Percentiles rank a stretch among this genome's conserved stretches.
phyloP scores from a whole-genome alignment of 345 rosid genomes.

The Physaria fendleri region DNA sequence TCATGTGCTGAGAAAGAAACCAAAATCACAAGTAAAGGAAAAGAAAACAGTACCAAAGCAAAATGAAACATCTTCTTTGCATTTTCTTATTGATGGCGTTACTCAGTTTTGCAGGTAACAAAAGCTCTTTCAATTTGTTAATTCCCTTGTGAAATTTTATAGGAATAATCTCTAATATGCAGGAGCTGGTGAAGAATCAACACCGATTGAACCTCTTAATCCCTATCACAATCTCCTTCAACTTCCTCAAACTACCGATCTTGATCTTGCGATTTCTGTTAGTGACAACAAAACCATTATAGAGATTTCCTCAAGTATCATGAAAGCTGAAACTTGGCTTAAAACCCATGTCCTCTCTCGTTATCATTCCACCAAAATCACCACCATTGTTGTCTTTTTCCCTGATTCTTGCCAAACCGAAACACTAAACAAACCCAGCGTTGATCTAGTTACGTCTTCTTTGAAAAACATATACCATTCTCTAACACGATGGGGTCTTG shows the following conservation, averaged over 20 bases:
- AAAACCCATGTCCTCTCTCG: conserved; percentile 53
- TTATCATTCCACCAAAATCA: conserved; percentile 56
- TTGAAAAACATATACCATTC: conserved; percentile 55
- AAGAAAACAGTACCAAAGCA: conserved; percentile 9
- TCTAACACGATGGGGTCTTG: conserved; percentile 68
- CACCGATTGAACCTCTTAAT: conserved; percentile 27
- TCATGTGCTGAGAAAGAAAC: conserved; percentile 18
- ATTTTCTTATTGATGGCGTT: conserved; percentile 35
- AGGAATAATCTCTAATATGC: conserved; percentile 5
- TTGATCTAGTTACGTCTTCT: conserved; percentile 39
- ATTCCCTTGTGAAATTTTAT: not conserved
- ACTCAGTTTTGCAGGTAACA: conserved; percentile 46
- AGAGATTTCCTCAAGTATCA: conserved; percentile 49
- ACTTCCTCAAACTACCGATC: conserved; percentile 25
- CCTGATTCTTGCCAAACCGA: conserved; percentile 35
- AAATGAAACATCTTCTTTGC: conserved; percentile 24
- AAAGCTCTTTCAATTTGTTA: not conserved
- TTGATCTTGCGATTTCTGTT: conserved; percentile 44
- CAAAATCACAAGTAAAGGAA: conserved; percentile 8
- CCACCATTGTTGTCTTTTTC: conserved; percentile 53
- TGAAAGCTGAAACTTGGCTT: conserved; percentile 69
- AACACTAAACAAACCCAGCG: conserved; percentile 31
- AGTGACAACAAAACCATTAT: conserved; percentile 35
- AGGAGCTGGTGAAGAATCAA: conserved; percentile 57
- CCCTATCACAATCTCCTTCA: conserved; percentile 28